These are phyloP conservation scores for Dioscorea zingiberensis DNA, from an alignment of 106 monocot genomes.

Conservation along the genomic window DNA sequence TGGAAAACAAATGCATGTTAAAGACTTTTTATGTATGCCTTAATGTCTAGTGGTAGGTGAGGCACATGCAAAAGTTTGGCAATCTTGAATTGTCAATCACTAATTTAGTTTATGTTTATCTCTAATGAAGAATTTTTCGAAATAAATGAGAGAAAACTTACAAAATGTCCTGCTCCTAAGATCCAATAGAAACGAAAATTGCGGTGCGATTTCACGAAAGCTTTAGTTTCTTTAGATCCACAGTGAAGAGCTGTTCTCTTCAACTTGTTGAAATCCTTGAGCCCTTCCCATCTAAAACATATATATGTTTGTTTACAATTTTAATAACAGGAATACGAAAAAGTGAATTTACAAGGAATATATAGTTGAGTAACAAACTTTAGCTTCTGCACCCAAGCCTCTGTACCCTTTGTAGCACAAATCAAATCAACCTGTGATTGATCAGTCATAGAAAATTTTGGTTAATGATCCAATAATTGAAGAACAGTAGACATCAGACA, in stretches of 20 bases:
- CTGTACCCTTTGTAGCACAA: slow-evolving; percentile 79
- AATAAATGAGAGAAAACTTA: slow-evolving; percentile 30
- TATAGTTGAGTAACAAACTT: slow-evolving; percentile 31
- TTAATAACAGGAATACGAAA: neutral
- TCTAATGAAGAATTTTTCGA: neutral
- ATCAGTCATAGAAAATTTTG: too few species aligned
- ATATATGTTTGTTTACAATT: neutral
- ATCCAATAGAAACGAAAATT: slow-evolving; percentile 94
- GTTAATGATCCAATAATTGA: neutral
- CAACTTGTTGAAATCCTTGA: slow-evolving; percentile 38
- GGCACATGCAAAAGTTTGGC: neutral
- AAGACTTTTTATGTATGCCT: too few species aligned
- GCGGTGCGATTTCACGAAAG: slow-evolving; percentile 55
- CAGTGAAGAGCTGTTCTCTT: slow-evolving; percentile 54
- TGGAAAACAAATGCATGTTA: neutral
- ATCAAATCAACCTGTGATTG: slow-evolving; percentile 67
- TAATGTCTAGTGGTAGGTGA: neutral
- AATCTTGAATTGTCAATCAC: neutral
- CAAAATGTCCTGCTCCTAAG: slow-evolving; percentile 84
- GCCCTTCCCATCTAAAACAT: slow-evolving; percentile 69
- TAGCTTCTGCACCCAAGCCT: slow-evolving; percentile 88
- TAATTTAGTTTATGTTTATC: neutral
- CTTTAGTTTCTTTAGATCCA: slow-evolving; percentile 38
- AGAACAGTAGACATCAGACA: neutral
- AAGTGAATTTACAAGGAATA: too few species aligned